Evolutionary conservation across 1,139 yeast genomes (phyloP).

Genomic region (Pichia norvegensis): DNA sequence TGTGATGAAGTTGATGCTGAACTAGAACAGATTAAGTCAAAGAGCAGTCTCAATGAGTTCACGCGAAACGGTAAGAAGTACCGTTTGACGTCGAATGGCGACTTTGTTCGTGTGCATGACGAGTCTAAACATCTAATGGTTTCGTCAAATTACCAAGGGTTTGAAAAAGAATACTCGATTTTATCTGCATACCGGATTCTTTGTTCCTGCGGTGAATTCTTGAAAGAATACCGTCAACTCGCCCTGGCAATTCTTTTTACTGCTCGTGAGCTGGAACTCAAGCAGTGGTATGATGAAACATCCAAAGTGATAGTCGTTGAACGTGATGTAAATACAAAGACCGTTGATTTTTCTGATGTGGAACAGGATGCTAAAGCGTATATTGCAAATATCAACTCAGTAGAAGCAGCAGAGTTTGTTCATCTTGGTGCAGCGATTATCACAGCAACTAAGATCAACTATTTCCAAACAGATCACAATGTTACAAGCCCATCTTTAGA

Average conservation of each 20-base stretch:
- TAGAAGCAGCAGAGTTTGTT: slow-evolving; percentile 29
- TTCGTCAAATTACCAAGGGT: slow-evolving; percentile 30
- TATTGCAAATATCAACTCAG: slow-evolving; percentile 22
- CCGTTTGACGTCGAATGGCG: slow-evolving; percentile 39
- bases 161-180: slow-evolving; percentile 33
- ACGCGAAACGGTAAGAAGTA: slow-evolving; percentile 46
- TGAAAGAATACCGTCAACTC: slow-evolving; percentile 34
- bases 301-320: slow-evolving; percentile 32
- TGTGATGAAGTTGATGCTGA: slow-evolving; percentile 23
- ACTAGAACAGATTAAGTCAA: slow-evolving; percentile 21
- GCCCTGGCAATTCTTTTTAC: slow-evolving; percentile 45
- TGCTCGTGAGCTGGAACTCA: slow-evolving; percentile 41
- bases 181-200: slow-evolving; percentile 41
- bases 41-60: slow-evolving; percentile 28
- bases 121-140: slow-evolving; percentile 47
- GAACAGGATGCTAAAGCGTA: slow-evolving; percentile 31
- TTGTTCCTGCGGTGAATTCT: slow-evolving; percentile 31
- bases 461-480: slow-evolving; percentile 52
- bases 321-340: too few species aligned
- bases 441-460: slow-evolving; percentile 43
- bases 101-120: slow-evolving; percentile 43
- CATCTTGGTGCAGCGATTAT: slow-evolving; percentile 38
- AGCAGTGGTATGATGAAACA: slow-evolving; percentile 47
- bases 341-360: slow-evolving; percentile 24
- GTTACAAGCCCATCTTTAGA: slow-evolving; percentile 36